Evolutionary conservation across 73 alveolate genomes (phyloP).

Genomic region (Paramecium sexaurelia): DNA sequence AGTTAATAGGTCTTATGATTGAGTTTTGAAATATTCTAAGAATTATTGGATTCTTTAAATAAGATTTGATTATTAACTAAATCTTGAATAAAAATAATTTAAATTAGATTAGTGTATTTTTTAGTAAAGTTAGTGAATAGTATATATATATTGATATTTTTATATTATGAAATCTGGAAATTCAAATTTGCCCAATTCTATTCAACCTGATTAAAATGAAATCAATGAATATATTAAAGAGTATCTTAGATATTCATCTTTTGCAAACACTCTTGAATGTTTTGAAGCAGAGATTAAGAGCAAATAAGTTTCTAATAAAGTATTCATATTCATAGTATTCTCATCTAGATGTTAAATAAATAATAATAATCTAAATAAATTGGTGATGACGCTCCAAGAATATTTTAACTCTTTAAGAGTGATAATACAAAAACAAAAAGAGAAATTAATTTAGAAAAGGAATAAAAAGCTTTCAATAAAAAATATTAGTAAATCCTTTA

Average conservation of each 20-base stretch:
- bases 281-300: slow-evolving; percentile 89
- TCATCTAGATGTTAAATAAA: slow-evolving; percentile 52
- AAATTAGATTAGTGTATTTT: background rate
- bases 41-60: background rate
- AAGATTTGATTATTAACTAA: background rate
- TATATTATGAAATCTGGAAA: slow-evolving; percentile 23
- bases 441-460: slow-evolving; percentile 90
- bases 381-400: slow-evolving; percentile 83
- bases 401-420: slow-evolving; percentile 81
- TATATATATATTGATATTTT: background rate
- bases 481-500: slow-evolving; percentile 87
- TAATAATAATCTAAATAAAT: slow-evolving; percentile 56
- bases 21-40: background rate
- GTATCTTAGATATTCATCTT: slow-evolving; percentile 80
- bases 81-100: background rate
- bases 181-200: slow-evolving; percentile 22
- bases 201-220: slow-evolving; percentile 23
- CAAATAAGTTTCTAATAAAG: slow-evolving; percentile 67
- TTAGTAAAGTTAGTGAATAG: background rate
- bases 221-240: slow-evolving; percentile 86
- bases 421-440: slow-evolving; percentile 84
- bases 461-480: slow-evolving; percentile 80
- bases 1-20: background rate
- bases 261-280: slow-evolving; percentile 88
- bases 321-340: background rate